These are phyloP conservation scores for Syzygium malaccense DNA, from an alignment of 441 rosid genomes.

Conservation along the genomic window DNA sequence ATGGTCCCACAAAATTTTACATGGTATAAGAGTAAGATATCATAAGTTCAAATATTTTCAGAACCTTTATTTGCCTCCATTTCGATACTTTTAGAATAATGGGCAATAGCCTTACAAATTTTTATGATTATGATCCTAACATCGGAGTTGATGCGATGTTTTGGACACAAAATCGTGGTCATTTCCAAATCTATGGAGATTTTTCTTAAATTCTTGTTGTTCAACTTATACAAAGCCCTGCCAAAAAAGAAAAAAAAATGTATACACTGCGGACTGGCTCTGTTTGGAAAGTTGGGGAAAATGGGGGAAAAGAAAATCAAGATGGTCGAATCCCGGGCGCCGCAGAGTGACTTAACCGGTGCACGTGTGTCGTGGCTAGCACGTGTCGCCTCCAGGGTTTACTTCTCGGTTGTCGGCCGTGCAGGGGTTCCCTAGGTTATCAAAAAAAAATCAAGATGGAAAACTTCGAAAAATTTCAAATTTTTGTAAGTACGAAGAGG, in stretches of 20 bases:
- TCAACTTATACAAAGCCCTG: background rate
- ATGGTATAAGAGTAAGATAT: no score
- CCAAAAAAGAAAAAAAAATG: no score
- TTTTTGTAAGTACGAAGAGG: background rate
- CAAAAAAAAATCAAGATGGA: background rate
- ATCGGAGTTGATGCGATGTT: background rate
- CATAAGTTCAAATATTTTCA: no score
- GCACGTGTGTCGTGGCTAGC: no score
- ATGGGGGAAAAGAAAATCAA: background rate
- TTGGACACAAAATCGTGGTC: background rate
- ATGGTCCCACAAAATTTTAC: no score
- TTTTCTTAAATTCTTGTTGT: background rate
- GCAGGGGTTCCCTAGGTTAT: no score
- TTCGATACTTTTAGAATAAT: background rate
- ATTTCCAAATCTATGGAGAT: background rate
- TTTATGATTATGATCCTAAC: background rate
- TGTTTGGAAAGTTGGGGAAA: background rate
- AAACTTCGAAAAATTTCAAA: background rate
- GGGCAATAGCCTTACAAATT: background rate
- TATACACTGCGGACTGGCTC: background rate
- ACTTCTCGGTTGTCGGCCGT: no score
- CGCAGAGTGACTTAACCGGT: no score
- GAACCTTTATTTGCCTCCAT: no score
- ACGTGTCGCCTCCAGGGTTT: no score
- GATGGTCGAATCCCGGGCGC: no score